A percentile compares a stretch with the other conserved stretches of the same genome.
Conservation (phyloP, 768 basidiomycete species). For the Boletus edulis region DNA sequence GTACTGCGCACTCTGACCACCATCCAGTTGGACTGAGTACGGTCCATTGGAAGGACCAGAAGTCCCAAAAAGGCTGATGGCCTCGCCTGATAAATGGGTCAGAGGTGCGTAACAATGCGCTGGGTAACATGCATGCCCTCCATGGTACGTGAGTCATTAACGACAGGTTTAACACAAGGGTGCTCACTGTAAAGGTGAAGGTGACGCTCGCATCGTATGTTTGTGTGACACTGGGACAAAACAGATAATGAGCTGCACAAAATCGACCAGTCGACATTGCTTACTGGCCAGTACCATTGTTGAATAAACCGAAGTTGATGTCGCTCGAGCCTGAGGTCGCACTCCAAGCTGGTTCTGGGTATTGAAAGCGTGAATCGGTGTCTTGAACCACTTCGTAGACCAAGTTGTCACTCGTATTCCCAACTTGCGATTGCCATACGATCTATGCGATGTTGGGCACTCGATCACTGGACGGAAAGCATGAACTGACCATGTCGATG, state of each 20-base stretch:
- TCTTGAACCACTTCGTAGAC: constrained; percentile 30
- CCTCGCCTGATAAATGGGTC: constrained; percentile 33
- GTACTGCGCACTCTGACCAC: constrained; percentile 18
- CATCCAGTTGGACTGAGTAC: constrained; percentile 38
- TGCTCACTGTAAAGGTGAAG: constrained; percentile 41
- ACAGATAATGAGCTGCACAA: neutral
- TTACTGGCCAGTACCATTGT: constrained; percentile 44
- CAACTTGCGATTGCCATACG: constrained; percentile 30
- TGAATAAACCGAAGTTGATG: constrained; percentile 37
- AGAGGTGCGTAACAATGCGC: neutral
- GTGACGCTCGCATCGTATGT: constrained; percentile 33
- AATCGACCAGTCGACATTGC: neutral
- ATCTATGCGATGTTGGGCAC: constrained; percentile 14
- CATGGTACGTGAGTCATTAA: constrained; percentile 2
- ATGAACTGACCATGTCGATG: constrained; percentile 40
- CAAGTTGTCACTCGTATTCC: constrained; percentile 13
- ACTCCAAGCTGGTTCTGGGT: constrained; percentile 37
- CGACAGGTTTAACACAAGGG: neutral
- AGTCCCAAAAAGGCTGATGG: constrained; percentile 44
- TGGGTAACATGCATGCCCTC: constrained; percentile 19
- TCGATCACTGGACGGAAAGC: neutral
- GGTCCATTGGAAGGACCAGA: constrained; percentile 35
- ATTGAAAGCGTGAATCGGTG: constrained; percentile 39
- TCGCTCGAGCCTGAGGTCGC: constrained; percentile 19
- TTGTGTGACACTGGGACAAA: constrained; percentile 31